Percentiles rank a stretch among this genome's conserved stretches.
phyloP scores from a whole-genome alignment of 257 asterid species.

The Solanum virginianum region DNA sequence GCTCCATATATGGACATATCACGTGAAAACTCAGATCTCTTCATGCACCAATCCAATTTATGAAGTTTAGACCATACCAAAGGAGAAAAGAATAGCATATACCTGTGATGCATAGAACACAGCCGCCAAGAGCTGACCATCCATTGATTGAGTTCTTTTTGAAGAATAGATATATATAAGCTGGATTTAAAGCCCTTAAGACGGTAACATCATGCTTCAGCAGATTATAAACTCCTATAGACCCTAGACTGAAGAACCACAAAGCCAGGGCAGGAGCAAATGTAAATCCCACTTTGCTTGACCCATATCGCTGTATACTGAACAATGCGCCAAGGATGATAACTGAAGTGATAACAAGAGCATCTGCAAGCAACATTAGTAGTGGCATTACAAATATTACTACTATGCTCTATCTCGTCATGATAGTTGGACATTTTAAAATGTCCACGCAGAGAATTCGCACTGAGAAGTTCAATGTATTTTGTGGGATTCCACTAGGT shows the following conservation, averaged over 20 bases:
- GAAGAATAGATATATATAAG: conserved; percentile 74
- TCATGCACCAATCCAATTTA: not conserved
- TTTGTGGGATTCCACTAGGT: not conserved
- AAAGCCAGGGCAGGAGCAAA: conserved; percentile 94
- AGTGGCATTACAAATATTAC: not conserved
- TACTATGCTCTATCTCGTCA: not conserved
- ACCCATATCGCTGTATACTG: conserved; percentile 86
- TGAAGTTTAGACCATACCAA: not conserved
- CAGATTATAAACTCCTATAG: conserved; percentile 77
- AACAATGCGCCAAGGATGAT: conserved; percentile 67
- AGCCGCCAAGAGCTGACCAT: conserved; percentile 98
- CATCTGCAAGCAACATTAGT: conserved; percentile 43
- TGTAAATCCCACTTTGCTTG: conserved; percentile 78
- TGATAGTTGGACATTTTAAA: not conserved
- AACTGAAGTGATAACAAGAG: conserved; percentile 76
- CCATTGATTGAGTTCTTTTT: conserved; percentile 49
- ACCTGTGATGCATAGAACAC: conserved; percentile 98
- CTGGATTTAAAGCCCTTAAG: conserved; percentile 74
- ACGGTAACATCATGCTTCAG: conserved; percentile 58
- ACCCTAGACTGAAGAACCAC: conserved; percentile 86
- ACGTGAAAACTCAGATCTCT: not conserved
- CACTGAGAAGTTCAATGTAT: not conserved
- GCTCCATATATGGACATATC: not conserved
- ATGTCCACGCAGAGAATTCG: not conserved
- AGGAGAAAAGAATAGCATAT: not conserved